Evolutionary conservation across 2,329 filamentous ascomycete species (phyloP).

Genomic region (Fusarium verrucosum): DNA sequence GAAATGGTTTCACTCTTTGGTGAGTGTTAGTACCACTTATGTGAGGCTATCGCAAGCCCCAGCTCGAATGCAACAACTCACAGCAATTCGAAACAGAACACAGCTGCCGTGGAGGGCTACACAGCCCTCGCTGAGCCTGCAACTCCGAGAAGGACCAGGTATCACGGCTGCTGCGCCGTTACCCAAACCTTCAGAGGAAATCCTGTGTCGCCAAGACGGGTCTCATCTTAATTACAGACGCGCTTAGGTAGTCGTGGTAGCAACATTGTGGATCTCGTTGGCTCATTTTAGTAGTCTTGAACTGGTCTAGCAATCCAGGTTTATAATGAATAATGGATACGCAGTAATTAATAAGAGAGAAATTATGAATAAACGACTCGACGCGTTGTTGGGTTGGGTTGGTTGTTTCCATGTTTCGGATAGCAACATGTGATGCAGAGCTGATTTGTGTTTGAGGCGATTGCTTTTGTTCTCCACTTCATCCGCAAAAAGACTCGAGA

Average conservation of each 20-base stretch:
- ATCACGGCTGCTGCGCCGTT: constrained; percentile 29
- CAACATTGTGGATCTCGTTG: constrained; percentile 31
- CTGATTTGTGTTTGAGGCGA: neutral
- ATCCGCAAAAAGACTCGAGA: neutral
- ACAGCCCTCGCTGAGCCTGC: constrained; percentile 16
- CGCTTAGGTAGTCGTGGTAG: too few relatives aligned
- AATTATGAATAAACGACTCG: constrained; percentile 6
- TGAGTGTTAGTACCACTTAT: too few relatives aligned
- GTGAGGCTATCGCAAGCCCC: constrained; percentile 5
- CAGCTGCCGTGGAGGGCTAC: constrained; percentile 28
- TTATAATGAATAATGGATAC: neutral
- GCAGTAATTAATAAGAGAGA: constrained; percentile 3
- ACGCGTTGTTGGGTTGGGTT: constrained; percentile 1
- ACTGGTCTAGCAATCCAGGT: constrained; percentile 8
- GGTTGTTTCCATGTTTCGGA: constrained; percentile 7
- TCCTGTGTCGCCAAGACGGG: constrained; percentile 38
- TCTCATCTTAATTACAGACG: constrained; percentile 44
- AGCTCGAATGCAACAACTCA: constrained; percentile 21
- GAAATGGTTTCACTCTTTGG: constrained; percentile 9
- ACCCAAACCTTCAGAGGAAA: constrained; percentile 34
- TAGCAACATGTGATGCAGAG: neutral
- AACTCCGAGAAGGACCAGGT: constrained; percentile 15
- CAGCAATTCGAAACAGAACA: constrained; percentile 28
- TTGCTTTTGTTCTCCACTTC: constrained; percentile 1
- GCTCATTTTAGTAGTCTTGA: constrained; percentile 16